Evolutionary conservation across 768 basidiomycete genomes (phyloP).

Genomic region (Fomitopsis pulvina): DNA sequence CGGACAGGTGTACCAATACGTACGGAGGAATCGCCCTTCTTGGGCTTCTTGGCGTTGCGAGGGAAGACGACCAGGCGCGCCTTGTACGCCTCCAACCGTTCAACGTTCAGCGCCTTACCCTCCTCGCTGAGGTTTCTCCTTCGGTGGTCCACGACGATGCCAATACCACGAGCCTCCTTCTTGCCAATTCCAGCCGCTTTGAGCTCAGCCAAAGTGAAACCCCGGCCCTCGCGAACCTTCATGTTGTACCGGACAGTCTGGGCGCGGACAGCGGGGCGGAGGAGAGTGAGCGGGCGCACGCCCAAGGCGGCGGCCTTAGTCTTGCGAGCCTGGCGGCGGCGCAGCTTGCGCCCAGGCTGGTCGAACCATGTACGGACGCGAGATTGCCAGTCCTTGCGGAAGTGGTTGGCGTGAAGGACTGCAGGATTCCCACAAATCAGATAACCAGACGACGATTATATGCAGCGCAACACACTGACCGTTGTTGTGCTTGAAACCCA

Average conservation of each 20-base stretch:
- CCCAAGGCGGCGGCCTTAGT: constrained; percentile 87
- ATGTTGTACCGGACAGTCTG: constrained; percentile 98
- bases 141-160: constrained; percentile 95
- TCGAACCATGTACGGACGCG: constrained; percentile 98
- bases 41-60: constrained; percentile 89
- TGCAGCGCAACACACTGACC: constrained; percentile 34
- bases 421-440: background rate
- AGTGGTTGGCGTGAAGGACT: constrained; percentile 92
- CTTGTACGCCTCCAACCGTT: constrained; percentile 92
- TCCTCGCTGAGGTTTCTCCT: constrained; percentile 95
- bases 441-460: background rate
- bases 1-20: constrained; percentile 20
- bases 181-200: constrained; percentile 92
- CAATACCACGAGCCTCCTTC: constrained; percentile 90
- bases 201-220: constrained; percentile 91
- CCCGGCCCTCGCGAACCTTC: constrained; percentile 94
- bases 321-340: constrained; percentile 88
- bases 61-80: constrained; percentile 93
- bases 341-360: constrained; percentile 97
- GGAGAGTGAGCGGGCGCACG: constrained; percentile 83
- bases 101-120: constrained; percentile 92
- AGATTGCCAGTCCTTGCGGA: constrained; percentile 99
- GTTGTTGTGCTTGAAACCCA: constrained; percentile 82
- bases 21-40: constrained; percentile 91
- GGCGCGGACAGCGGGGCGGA: constrained; percentile 94